A percentile compares a stretch with the other conserved stretches of the same genome.
phyloP scores from a whole-genome alignment of 805 yeast genomes.

The Nakazawaea ernobii region DNA sequence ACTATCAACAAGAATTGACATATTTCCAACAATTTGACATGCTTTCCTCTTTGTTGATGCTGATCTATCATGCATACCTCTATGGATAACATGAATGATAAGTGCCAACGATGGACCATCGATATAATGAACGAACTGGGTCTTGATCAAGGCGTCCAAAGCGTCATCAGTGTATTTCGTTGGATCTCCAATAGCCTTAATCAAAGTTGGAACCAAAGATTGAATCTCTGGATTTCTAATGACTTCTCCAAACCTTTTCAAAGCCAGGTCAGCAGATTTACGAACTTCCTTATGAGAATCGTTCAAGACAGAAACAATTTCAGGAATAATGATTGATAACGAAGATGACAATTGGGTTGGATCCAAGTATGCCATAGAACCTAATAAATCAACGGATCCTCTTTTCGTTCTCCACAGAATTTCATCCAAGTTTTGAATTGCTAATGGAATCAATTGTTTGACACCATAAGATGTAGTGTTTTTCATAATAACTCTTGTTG shows the following conservation, averaged over 20 bases:
- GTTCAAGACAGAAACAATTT: constrained; percentile 88
- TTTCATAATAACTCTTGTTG: constrained; percentile 85
- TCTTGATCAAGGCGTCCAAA: constrained; percentile 74
- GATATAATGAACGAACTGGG: constrained; percentile 94
- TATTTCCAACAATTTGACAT: constrained; percentile 97
- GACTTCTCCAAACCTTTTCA: constrained; percentile 93
- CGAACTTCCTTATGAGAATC: constrained; percentile 97
- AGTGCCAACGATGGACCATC: constrained; percentile 97
- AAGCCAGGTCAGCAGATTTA: constrained; percentile 84
- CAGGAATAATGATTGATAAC: constrained; percentile 87
- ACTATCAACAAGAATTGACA: constrained; percentile 92
- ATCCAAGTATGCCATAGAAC: constrained; percentile 96
- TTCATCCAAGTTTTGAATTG: constrained; percentile 79
- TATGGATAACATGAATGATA: constrained; percentile 87
- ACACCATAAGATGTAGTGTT: constrained; percentile 91
- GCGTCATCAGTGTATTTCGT: constrained; percentile 86
- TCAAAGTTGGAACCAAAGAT: constrained; percentile 75
- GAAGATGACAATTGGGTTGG: constrained; percentile 91
- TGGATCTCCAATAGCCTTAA: constrained; percentile 95
- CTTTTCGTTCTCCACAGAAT: constrained; percentile 94
- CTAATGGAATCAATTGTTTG: constrained; percentile 83
- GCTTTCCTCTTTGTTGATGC: constrained; percentile 89
- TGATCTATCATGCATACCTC: constrained; percentile 95
- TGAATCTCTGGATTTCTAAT: constrained; percentile 97
- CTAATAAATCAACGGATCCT: constrained; percentile 93